phyloP scores from a whole-genome alignment of 2,329 filamentous ascomycete genomes.

The Emericellopsis atlantica region DNA sequence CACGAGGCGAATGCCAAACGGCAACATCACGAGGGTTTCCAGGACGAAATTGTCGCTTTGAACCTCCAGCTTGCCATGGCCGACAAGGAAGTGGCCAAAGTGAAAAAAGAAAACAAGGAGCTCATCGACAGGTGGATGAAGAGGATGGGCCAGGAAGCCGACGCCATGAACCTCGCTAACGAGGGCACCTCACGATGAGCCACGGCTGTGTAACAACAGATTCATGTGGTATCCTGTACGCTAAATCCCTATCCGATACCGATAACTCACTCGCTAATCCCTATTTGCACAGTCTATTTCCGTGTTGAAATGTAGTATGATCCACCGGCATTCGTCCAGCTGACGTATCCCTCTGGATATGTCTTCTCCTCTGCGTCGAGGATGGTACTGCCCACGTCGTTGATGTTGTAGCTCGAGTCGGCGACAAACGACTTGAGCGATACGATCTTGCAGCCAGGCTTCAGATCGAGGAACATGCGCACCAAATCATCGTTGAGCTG shows the following conservation, averaged over 20 bases:
- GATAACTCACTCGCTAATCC: slow-evolving; percentile 7
- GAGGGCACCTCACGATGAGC: slow-evolving; percentile 19
- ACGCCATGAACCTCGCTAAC: slow-evolving; percentile 66
- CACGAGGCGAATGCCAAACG: slow-evolving; percentile 78
- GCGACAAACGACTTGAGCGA: slow-evolving; percentile 87
- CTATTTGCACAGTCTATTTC: slow-evolving; percentile 29
- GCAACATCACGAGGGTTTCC: slow-evolving; percentile 74
- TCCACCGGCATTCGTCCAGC: slow-evolving; percentile 79
- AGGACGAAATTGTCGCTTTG: slow-evolving; percentile 83
- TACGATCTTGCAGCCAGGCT: slow-evolving; percentile 79
- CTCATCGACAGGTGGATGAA: slow-evolving; percentile 87
- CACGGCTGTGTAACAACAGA: slow-evolving; percentile 4
- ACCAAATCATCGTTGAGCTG: slow-evolving; percentile 75
- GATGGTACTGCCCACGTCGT: slow-evolving; percentile 70
- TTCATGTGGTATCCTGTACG: slow-evolving; percentile 18
- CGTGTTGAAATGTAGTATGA: slow-evolving; percentile 82
- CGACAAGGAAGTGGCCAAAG: slow-evolving; percentile 59
- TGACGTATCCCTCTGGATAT: slow-evolving; percentile 63
- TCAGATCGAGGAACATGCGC: slow-evolving; percentile 86
- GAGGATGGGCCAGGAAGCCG: slow-evolving; percentile 73
- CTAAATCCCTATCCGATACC: slow-evolving; percentile 7
- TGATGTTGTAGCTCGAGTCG: slow-evolving; percentile 60
- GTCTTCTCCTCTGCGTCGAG: slow-evolving; percentile 58
- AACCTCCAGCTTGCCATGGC: slow-evolving; percentile 81
- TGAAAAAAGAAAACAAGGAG: slow-evolving; percentile 76